Percentiles rank a stretch among this genome's conserved stretches.
phyloP scores from a whole-genome alignment of 306 rosid species.

The Dryas drummondii region DNA sequence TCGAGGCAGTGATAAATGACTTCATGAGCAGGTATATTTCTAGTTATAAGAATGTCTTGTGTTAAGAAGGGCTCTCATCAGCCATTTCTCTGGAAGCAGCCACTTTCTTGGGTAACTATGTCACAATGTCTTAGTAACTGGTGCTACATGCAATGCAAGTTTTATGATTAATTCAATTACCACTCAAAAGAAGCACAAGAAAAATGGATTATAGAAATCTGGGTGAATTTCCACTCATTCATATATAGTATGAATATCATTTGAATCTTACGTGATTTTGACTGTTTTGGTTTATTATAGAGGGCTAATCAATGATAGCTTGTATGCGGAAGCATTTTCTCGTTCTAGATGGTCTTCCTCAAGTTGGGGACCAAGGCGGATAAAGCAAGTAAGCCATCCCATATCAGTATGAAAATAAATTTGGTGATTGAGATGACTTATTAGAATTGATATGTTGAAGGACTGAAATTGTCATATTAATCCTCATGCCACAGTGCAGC shows the following conservation, averaged over 20 bases:
- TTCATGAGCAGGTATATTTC: slow-evolving; percentile 57
- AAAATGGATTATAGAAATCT: not conserved
- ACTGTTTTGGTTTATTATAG: slow-evolving; percentile 38
- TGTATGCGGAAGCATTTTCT: slow-evolving; percentile 62
- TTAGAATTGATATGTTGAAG: not conserved
- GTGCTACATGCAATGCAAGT: not conserved
- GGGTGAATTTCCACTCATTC: not conserved
- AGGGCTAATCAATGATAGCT: slow-evolving; percentile 68
- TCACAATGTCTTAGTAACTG: not conserved
- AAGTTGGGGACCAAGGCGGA: slow-evolving; percentile 90
- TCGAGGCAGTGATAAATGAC: slow-evolving; percentile 63
- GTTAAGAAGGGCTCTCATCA: slow-evolving; percentile 5
- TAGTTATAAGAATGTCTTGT: slow-evolving; percentile 16
- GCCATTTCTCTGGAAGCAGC: not conserved
- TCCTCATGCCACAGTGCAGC: not conserved
- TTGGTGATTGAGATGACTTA: not conserved
- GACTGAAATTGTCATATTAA: not conserved
- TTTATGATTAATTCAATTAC: not conserved
- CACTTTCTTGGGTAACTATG: not conserved
- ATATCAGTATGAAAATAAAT: not conserved
- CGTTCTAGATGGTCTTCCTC: slow-evolving; percentile 89
- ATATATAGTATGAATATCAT: not conserved
- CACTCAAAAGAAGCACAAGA: slow-evolving; percentile 4
- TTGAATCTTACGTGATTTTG: slow-evolving; percentile 3
- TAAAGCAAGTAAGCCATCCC: slow-evolving; percentile 59